Evolutionary conservation across 2,329 filamentous ascomycete species (phyloP).

Genomic region (Talaromyces piceae): DNA sequence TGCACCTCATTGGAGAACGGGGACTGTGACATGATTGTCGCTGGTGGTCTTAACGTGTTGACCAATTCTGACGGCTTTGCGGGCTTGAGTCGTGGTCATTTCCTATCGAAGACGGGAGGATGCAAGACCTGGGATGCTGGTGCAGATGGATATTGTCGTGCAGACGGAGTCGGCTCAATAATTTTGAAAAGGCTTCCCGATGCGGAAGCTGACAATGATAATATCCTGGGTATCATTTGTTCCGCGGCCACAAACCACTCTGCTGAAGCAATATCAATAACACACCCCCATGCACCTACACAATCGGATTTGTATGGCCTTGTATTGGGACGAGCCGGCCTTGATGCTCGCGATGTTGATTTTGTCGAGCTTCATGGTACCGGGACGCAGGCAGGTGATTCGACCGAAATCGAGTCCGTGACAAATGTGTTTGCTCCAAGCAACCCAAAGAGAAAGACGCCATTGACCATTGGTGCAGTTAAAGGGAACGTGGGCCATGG

Average conservation of each 20-base stretch:
- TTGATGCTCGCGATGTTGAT: constrained; percentile 16
- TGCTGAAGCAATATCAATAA: constrained; percentile 8
- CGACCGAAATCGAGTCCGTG: constrained; percentile 24
- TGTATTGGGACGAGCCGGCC: constrained; percentile 10
- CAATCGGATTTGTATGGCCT: constrained; percentile 18
- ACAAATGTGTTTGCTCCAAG: constrained; percentile 15
- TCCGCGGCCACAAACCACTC: constrained; percentile 29
- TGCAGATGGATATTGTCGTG: constrained; percentile 16
- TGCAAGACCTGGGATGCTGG: constrained; percentile 13
- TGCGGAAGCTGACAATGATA: constrained; percentile 15
- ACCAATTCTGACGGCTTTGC: constrained; percentile 3
- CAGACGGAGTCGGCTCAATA: constrained; percentile 14
- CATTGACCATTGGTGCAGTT: constrained; percentile 21
- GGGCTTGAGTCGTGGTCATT: not conserved
- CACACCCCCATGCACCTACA: not conserved
- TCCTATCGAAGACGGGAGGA: constrained; percentile 7
- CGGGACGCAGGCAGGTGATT: constrained; percentile 24
- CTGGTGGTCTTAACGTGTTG: constrained; percentile 3
- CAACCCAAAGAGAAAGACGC: constrained; percentile 25
- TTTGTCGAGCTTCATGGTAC: constrained; percentile 28
- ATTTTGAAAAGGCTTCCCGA: constrained; percentile 15
- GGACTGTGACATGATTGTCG: constrained; percentile 3
- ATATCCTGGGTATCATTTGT: constrained; percentile 14
- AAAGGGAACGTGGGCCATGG: constrained; percentile 38
- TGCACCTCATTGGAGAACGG: not conserved